These are phyloP conservation scores for Volvox carteri DNA, from an alignment of 163 green algal genomes.

Conservation along the genomic window DNA sequence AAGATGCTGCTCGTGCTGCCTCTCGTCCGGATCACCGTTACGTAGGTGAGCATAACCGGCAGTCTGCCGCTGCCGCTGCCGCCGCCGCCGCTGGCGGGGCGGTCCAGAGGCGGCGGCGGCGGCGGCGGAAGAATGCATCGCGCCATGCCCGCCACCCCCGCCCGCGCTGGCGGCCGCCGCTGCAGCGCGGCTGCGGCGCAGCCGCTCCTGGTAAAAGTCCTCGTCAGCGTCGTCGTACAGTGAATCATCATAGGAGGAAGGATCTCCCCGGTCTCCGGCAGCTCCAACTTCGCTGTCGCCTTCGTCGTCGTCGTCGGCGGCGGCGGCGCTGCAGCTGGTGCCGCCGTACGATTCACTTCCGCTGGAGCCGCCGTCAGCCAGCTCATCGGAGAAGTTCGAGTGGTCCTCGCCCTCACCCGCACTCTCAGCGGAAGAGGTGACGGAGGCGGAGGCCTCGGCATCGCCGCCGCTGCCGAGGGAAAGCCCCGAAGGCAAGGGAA, in stretches of 20 bases:
- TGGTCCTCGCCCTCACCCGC: background rate
- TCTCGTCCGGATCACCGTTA: background rate
- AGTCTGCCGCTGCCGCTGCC: background rate
- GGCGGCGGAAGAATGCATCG: too few relatives aligned
- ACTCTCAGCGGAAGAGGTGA: background rate
- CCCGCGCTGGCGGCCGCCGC: background rate
- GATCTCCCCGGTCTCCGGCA: background rate
- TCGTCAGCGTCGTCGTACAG: conserved; percentile 86
- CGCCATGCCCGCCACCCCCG: too few relatives aligned
- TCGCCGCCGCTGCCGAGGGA: too few relatives aligned
- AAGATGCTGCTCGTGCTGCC: too few relatives aligned
- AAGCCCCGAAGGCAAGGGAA: too few relatives aligned
- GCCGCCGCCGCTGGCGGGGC: background rate
- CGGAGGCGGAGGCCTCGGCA: too few relatives aligned
- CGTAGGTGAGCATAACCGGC: background rate
- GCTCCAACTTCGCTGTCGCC: background rate
- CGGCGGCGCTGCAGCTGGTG: too few relatives aligned
- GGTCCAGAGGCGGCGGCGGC: too few relatives aligned
- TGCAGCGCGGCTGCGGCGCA: conserved; percentile 22
- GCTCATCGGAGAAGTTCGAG: conserved; percentile 8
- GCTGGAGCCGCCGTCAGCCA: background rate
- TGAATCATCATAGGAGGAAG: conserved; percentile 11
- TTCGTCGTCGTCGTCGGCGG: conserved; percentile 50
- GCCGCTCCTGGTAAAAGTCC: conserved; percentile 71
- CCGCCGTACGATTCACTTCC: conserved; percentile 30